Conservation (phyloP, 2,329 filamentous ascomycete species). For the Talaromyces verruculosus region DNA sequence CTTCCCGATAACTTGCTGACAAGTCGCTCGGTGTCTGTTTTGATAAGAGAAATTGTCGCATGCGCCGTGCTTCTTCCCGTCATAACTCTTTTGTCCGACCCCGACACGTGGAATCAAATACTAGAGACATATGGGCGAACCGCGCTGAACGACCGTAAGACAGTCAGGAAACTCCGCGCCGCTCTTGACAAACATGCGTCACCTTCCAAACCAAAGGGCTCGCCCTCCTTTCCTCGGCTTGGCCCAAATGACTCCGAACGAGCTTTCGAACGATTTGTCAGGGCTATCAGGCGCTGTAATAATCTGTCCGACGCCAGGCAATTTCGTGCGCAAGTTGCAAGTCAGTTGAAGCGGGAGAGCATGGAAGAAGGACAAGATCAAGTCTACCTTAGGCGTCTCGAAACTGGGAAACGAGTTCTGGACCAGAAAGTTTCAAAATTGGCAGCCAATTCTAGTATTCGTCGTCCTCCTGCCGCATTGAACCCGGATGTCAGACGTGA, state of each 20-base stretch:
- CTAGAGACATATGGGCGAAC: slow-evolving; percentile 86
- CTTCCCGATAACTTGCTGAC: slow-evolving; percentile 72
- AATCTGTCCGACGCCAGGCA: slow-evolving; percentile 90
- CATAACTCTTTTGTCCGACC: slow-evolving; percentile 77
- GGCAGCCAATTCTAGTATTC: slow-evolving; percentile 62
- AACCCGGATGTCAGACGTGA: slow-evolving; percentile 35
- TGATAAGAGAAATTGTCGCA: slow-evolving; percentile 86
- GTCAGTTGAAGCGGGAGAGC: slow-evolving; percentile 83
- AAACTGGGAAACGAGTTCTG: slow-evolving; percentile 84
- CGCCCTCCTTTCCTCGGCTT: slow-evolving; percentile 75
- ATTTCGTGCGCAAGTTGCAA: slow-evolving; percentile 87
- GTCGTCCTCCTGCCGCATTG: slow-evolving; percentile 32
- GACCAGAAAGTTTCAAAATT: slow-evolving; percentile 87
- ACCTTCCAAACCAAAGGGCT: slow-evolving; percentile 66
- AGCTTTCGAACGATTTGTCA: slow-evolving; percentile 91
- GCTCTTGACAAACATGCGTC: slow-evolving; percentile 93
- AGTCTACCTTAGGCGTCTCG: slow-evolving; percentile 81
- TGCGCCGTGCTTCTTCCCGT: slow-evolving; percentile 87
- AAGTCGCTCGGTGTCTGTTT: slow-evolving; percentile 74
- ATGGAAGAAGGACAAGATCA: slow-evolving; percentile 76
- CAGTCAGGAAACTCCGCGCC: slow-evolving; percentile 84
- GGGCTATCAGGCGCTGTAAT: slow-evolving; percentile 81
- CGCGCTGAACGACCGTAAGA: slow-evolving; percentile 91
- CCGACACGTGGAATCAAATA: slow-evolving; percentile 95
- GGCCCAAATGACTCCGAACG: slow-evolving; percentile 80